Evolutionary conservation across 2,329 filamentous ascomycete species (phyloP).

Genomic region (Paecilomyces fulvus): DNA sequence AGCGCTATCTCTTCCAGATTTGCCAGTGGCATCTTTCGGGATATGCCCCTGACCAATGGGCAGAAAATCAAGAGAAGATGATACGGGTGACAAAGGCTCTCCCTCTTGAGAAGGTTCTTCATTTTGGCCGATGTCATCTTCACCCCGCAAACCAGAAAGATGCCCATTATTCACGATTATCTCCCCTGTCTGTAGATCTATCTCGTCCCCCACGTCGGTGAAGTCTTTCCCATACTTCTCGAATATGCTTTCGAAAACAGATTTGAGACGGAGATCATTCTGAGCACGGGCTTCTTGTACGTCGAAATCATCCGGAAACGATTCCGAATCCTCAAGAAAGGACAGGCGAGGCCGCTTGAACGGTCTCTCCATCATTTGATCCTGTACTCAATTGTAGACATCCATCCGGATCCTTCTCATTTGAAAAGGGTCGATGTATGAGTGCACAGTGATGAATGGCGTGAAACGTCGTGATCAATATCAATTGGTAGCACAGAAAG

Average conservation of each 20-base stretch:
- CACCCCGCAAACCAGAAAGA: slow-evolving; percentile 53
- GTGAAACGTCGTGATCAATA: background rate
- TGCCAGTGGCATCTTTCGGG: background rate
- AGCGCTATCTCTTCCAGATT: slow-evolving; percentile 1
- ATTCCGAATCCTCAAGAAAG: slow-evolving; percentile 13
- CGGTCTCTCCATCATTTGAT: slow-evolving; percentile 22
- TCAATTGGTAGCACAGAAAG: background rate
- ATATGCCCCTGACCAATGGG: background rate
- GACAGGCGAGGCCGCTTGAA: slow-evolving; percentile 53
- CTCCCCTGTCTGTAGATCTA: slow-evolving; percentile 71
- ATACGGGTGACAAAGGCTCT: background rate
- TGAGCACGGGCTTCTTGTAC: slow-evolving; percentile 55
- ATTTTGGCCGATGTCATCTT: slow-evolving; percentile 41
- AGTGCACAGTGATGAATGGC: background rate
- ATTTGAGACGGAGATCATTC: slow-evolving; percentile 66
- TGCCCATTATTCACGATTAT: slow-evolving; percentile 92
- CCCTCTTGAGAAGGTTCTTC: background rate
- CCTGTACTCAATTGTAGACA: background rate
- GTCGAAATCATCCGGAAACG: slow-evolving; percentile 36
- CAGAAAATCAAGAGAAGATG: background rate
- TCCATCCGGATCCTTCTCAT: background rate
- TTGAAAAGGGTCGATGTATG: background rate
- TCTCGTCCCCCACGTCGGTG: slow-evolving; percentile 74
- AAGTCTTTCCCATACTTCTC: slow-evolving; percentile 82
- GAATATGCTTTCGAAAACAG: slow-evolving; percentile 81